These are phyloP conservation scores for Epichloe festucae DNA, from an alignment of 2,329 filamentous ascomycete species.

Conservation along the genomic window DNA sequence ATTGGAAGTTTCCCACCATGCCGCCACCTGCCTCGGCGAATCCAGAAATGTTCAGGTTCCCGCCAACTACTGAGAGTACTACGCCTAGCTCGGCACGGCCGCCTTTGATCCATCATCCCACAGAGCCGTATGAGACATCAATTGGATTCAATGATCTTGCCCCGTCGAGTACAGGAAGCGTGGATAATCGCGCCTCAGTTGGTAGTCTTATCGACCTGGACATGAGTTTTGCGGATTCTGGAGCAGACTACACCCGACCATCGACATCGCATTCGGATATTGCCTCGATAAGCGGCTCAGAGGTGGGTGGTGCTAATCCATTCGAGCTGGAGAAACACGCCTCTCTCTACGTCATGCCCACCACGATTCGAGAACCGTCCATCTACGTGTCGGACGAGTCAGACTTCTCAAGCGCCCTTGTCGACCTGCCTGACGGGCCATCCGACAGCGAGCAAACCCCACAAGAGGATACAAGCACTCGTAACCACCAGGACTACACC, in stretches of 20 bases:
- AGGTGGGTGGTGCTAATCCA: slow-evolving; percentile 40
- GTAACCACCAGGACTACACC: slow-evolving; percentile 6
- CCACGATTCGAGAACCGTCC: slow-evolving; percentile 37
- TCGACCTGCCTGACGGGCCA: slow-evolving; percentile 13
- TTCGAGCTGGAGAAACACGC: slow-evolving; percentile 53
- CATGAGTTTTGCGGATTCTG: slow-evolving; percentile 38
- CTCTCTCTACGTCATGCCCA: slow-evolving; percentile 35
- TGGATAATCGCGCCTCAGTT: slow-evolving; percentile 28
- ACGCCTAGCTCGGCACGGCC: slow-evolving; percentile 26
- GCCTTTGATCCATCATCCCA: slow-evolving; percentile 34
- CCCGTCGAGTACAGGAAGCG: slow-evolving; percentile 18
- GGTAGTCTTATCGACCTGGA: slow-evolving; percentile 41
- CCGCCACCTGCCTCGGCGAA: slow-evolving; percentile 37
- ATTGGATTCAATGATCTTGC: slow-evolving; percentile 29
- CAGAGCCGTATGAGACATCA: slow-evolving; percentile 34
- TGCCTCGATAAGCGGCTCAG: slow-evolving; percentile 41
- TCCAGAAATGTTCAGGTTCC: slow-evolving; percentile 38
- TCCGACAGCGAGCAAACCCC: slow-evolving; percentile 8
- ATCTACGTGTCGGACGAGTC: slow-evolving; percentile 50
- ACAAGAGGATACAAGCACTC: slow-evolving; percentile 5
- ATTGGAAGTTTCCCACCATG: slow-evolving; percentile 47
- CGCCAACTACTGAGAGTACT: slow-evolving; percentile 24
- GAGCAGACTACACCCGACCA: slow-evolving; percentile 37
- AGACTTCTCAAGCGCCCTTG: slow-evolving; percentile 28
- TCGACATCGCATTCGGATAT: slow-evolving; percentile 49